Evolutionary conservation across 371 early-diverging fungal genomes (phyloP).

Genomic region (Parasitella parasitica): DNA sequence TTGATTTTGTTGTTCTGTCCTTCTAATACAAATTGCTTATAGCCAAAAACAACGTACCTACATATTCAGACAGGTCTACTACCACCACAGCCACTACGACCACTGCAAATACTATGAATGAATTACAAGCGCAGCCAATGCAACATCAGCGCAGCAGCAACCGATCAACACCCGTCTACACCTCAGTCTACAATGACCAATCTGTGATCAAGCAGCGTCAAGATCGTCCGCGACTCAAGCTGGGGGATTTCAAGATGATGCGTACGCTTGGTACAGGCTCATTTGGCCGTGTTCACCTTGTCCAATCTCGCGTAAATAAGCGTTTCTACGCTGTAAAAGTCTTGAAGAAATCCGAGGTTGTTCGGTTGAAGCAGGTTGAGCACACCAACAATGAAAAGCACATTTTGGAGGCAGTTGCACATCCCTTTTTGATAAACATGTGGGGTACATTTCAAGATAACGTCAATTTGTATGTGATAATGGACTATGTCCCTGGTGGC

Average conservation of each 20-base stretch:
- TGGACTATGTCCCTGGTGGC: constrained; percentile 97
- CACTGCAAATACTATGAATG: not conserved
- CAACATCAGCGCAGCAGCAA: not conserved
- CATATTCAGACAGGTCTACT: not conserved
- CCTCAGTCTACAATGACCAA: constrained; percentile 34
- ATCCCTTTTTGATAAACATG: constrained; percentile 95
- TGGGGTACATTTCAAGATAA: constrained; percentile 92
- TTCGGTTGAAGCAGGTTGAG: constrained; percentile 95
- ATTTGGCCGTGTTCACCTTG: constrained; percentile 98
- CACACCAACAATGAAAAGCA: constrained; percentile 97
- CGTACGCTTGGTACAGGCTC: constrained; percentile 96
- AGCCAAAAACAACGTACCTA: not conserved
- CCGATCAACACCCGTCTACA: constrained; percentile 8
- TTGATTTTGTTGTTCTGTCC: not conserved
- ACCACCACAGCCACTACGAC: not conserved
- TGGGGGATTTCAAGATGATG: constrained; percentile 69
- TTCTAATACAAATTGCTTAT: not conserved
- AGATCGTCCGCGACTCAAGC: constrained; percentile 56
- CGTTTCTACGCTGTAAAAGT: constrained; percentile 98
- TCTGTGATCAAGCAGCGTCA: constrained; percentile 35
- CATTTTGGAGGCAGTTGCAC: constrained; percentile 84
- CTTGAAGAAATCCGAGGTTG: constrained; percentile 91
- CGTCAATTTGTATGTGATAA: constrained; percentile 87
- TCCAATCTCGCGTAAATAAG: constrained; percentile 69
- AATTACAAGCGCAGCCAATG: not conserved